Evolutionary conservation across 1,284 basidiomycete species (phyloP), one percentile per base, ranked within the genome.

Genomic region (Laetiporus sulphureus): DNA sequence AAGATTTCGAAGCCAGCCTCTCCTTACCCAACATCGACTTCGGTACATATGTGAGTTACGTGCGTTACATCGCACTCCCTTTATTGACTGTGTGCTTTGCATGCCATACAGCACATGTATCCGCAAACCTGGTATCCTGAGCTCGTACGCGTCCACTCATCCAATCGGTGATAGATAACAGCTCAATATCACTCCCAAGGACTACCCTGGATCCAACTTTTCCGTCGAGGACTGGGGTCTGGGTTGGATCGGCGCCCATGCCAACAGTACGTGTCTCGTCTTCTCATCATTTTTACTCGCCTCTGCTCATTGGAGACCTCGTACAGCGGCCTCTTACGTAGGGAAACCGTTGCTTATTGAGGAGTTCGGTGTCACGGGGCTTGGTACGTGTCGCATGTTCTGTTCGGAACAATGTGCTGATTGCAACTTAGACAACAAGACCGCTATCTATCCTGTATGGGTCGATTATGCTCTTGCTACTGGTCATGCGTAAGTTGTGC

Each of bases 11-110:
- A 31, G 55, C 55, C 1, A 72, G 73, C 33, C 55, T 77, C 22
- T 56, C 56, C 0, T 58, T 79, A 22, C 61, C 68, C 4, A 76
- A 77, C 50, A 71, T 78, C 43, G 75, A 77, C 52, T 77, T 78
- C 49, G 74, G 65, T 5, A 71, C 66, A 32, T 77, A 77, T 46
- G 73, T 76, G 45, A 56, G 68, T 56, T 15, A 1, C 29, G 5
- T 24, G 12, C 12, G 10, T 20, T n/a, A 3, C 22, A 12, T 20
- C 32, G 38, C 24, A 5, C 37, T 16, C 23, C 32, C 33, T n/a
- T 7, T 21, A 4, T 8, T 50, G 21, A 37, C 36, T 32, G 25
- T 25, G 44, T 30, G 32, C 38, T 23, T 20, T 11, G 23, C 21
- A 38, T 40, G 16, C 20, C 7, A 16, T 27, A 37, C 39, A 77